These are phyloP conservation scores for Cyberlindnera maritima DNA, from an alignment of 805 yeast genomes.

Conservation along the genomic window DNA sequence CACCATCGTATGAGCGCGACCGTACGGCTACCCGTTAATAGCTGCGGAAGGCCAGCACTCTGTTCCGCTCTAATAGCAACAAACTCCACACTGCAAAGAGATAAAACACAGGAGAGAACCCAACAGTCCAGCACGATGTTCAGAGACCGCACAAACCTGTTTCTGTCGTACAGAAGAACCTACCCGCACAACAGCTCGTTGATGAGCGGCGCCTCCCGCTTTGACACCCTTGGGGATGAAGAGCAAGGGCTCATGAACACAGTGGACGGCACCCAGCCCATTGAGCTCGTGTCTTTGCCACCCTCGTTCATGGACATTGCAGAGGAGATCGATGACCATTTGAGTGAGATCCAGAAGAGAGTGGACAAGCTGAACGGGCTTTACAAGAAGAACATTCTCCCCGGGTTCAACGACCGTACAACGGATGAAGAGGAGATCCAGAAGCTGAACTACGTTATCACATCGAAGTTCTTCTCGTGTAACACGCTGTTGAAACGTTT, in stretches of 20 bases:
- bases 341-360: constrained; percentile 49
- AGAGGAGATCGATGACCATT: constrained; percentile 62
- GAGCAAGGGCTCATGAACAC: constrained; percentile 30
- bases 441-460: constrained; percentile 67
- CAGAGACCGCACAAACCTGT: constrained; percentile 92
- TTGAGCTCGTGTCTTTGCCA: constrained; percentile 65
- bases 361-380: constrained; percentile 61
- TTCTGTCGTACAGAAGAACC: constrained; percentile 83
- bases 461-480: constrained; percentile 74
- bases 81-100: neutral
- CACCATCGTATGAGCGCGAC: no score
- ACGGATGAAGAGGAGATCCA: constrained; percentile 78
- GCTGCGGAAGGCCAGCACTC: no score
- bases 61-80: neutral
- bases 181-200: constrained; percentile 57
- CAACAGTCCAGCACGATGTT: no score
- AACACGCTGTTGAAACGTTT: constrained; percentile 73
- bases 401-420: constrained; percentile 82
- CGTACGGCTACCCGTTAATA: no score
- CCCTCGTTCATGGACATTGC: constrained; percentile 79
- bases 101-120: no score
- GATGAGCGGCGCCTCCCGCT: constrained; percentile 22
- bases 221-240: constrained; percentile 30
- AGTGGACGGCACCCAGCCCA: constrained; percentile 29
- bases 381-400: constrained; percentile 80